Percentiles rank a stretch among this genome's conserved stretches.
phyloP scores from a whole-genome alignment of 345 rosid genomes.

The Syzygium oleosum region DNA sequence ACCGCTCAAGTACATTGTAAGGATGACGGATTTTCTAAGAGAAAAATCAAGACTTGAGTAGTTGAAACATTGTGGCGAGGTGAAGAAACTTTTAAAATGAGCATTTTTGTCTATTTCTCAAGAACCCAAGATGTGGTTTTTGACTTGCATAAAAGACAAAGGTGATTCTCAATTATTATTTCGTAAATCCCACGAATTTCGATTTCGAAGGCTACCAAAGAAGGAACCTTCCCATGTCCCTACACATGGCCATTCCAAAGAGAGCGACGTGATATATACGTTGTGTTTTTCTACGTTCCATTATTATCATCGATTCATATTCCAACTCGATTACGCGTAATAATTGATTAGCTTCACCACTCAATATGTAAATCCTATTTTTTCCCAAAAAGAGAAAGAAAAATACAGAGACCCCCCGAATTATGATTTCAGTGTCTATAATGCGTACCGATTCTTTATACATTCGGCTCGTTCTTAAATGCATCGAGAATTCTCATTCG shows the following conservation, averaged over 20 bases:
- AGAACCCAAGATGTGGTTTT: neutral
- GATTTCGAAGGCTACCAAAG: neutral
- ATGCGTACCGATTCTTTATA: fast-evolving
- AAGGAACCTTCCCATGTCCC: neutral
- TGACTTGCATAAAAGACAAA: neutral
- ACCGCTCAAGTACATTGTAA: neutral
- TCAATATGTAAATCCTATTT: neutral
- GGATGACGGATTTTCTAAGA: neutral
- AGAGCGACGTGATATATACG: neutral
- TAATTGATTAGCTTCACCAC: neutral
- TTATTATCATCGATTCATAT: neutral
- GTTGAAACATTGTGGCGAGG: neutral
- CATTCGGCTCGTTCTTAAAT: neutral
- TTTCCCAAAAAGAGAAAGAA: too few species aligned
- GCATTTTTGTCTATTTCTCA: neutral
- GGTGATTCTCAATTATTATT: neutral
- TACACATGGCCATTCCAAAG: neutral
- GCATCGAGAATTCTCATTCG: fast-evolving
- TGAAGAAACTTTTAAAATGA: neutral
- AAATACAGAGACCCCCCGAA: neutral
- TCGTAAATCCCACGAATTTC: neutral
- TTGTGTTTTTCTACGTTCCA: neutral
- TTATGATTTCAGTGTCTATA: neutral
- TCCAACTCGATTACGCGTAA: neutral
- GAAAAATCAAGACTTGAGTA: neutral